Conservation (phyloP, 257 asterid species). For the Solanum chiquidenum region DNA sequence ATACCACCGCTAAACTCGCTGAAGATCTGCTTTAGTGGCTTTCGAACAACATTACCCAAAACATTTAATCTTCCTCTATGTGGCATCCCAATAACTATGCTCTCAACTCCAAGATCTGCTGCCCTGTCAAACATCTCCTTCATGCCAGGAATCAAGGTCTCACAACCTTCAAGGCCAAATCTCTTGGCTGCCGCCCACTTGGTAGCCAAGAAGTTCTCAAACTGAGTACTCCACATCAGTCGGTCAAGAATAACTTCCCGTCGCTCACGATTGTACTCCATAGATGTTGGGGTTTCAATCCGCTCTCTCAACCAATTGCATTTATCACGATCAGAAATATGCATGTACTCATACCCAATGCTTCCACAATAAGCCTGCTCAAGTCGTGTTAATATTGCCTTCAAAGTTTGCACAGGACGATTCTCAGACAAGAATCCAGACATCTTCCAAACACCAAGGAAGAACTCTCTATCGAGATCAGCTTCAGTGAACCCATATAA, state of each 20-base stretch:
- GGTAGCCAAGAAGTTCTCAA: conserved; percentile 26
- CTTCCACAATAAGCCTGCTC: conserved; percentile 26
- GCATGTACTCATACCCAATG: conserved; percentile 26
- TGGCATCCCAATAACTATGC: conserved; percentile 27
- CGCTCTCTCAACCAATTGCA: conserved; percentile 23
- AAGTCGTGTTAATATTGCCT: conserved; percentile 14
- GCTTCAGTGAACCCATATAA: conserved; percentile 22
- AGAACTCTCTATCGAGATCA: conserved; percentile 24
- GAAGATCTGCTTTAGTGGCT: conserved; percentile 21
- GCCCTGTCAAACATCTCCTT: conserved; percentile 25
- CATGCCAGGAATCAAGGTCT: conserved; percentile 29
- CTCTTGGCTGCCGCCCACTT: conserved; percentile 27
- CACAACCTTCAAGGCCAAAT: conserved; percentile 27
- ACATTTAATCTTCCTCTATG: conserved; percentile 27
- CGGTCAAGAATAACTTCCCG: conserved; percentile 24
- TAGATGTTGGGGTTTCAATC: conserved; percentile 18
- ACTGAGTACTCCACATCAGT: conserved; percentile 20
- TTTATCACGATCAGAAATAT: conserved; percentile 22
- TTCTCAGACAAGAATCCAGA: conserved; percentile 24
- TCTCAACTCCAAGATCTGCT: conserved; percentile 26
- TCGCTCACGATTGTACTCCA: conserved; percentile 15
- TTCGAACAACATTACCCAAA: conserved; percentile 18
- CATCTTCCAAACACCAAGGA: conserved; percentile 25
- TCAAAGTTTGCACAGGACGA: conserved; percentile 27
- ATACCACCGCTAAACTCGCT: conserved; percentile 22